A percentile compares a stretch with the other conserved stretches of the same genome.
Evolutionary conservation across 192 early-diverging fungal genomes (phyloP).

Genomic region (Cladochytrium replicatum): DNA sequence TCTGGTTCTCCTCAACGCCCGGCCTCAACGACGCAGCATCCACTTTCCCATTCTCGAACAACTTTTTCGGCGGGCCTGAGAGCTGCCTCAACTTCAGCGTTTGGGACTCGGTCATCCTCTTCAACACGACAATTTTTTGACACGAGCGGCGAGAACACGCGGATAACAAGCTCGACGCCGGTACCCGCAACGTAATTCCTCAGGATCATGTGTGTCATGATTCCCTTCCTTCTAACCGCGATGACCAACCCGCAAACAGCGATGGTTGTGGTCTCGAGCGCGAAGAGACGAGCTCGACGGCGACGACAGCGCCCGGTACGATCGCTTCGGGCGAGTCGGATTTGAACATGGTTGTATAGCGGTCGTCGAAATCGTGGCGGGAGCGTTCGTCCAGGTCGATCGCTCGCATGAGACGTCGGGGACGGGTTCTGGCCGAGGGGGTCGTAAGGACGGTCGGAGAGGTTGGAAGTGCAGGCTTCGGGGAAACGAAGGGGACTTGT

Average conservation of each 20-base stretch:
- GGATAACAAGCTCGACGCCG: conserved; percentile 42
- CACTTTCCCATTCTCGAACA: too few species aligned
- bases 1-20: conserved; percentile 25
- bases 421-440: conserved; percentile 16
- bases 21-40: too few species aligned
- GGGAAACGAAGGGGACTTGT: conserved; percentile 12
- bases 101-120: conserved; percentile 26
- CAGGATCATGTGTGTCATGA: conserved; percentile 34
- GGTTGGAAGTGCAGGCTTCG: conserved; percentile 4
- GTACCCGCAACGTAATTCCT: conserved; percentile 38
- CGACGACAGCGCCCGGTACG: conserved; percentile 35
- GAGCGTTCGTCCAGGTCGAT: conserved; percentile 34
- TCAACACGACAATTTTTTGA: conserved; percentile 35
- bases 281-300: conserved; percentile 38
- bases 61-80: too few species aligned
- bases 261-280: conserved; percentile 26
- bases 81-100: too few species aligned
- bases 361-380: conserved; percentile 30
- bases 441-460: conserved; percentile 19
- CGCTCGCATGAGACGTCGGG: conserved; percentile 23
- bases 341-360: conserved; percentile 23
- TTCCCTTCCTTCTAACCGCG: conserved; percentile 30
- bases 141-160: conserved; percentile 38
- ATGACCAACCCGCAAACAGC: conserved; percentile 42
- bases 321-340: conserved; percentile 17